These are phyloP conservation scores for Hemileccinum rubropunctum DNA, from an alignment of 768 basidiomycete genomes.

Conservation along the genomic window DNA sequence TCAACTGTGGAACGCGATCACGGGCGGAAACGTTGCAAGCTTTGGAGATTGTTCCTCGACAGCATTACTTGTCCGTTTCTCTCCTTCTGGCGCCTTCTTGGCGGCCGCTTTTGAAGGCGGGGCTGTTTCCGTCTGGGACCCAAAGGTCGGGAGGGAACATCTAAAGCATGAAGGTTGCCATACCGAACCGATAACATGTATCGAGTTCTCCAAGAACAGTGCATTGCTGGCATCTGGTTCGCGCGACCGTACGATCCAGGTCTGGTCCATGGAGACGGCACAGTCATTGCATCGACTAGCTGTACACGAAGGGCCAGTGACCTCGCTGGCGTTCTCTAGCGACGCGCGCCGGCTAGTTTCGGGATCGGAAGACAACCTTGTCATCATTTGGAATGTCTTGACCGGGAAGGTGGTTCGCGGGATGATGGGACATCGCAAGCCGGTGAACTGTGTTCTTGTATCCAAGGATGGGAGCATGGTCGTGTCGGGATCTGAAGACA, in stretches of 20 bases:
- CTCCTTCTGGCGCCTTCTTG: conserved; percentile 17
- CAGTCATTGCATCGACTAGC: conserved; percentile 10
- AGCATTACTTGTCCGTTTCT: conserved; percentile 16
- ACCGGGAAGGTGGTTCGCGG: conserved; percentile 12
- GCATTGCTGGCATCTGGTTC: conserved; percentile 18
- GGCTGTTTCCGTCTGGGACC: conserved; percentile 18
- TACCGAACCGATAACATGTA: conserved; percentile 10
- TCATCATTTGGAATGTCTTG: conserved; percentile 24
- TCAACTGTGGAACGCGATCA: conserved; percentile 22
- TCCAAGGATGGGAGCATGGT: conserved; percentile 16
- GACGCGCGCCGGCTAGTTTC: conserved; percentile 21
- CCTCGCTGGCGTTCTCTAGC: conserved; percentile 19
- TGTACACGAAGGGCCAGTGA: conserved; percentile 18
- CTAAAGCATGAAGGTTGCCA: conserved; percentile 15
- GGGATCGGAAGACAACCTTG: conserved; percentile 20
- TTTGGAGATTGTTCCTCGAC: conserved; percentile 11
- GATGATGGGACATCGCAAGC: conserved; percentile 20
- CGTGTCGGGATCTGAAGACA: conserved; percentile 26
- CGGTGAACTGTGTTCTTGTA: conserved; percentile 16
- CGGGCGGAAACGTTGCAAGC: conserved; percentile 19
- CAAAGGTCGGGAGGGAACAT: conserved; percentile 16
- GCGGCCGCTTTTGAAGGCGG: conserved; percentile 19
- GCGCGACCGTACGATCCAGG: conserved; percentile 12
- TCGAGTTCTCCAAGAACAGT: conserved; percentile 20
- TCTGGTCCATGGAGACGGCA: conserved; percentile 23